Evolutionary conservation across 2,329 filamentous ascomycete species (phyloP), one percentile per base, ranked within the genome.

Genomic region (Cercospora sp.): DNA sequence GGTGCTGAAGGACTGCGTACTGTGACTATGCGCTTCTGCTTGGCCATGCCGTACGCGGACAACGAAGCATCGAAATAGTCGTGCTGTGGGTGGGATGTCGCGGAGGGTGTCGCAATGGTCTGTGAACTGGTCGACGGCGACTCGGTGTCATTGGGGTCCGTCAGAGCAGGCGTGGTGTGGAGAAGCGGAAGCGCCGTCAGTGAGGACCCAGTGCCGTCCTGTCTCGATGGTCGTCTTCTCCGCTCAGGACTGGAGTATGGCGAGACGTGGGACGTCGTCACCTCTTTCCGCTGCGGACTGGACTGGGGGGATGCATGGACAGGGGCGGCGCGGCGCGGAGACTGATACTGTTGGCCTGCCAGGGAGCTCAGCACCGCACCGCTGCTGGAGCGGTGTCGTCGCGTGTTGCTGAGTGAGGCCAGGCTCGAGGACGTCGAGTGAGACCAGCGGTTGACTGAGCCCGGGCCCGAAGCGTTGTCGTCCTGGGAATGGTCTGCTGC

Each of bases 371-470:
- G 74, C 43, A 78, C 77, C 37, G 79, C 77, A 66, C 76, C 75
- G 71, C 74, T 78, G 74, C 74, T 79, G 70, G 79, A 76, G 73
- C 78, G 79, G 67, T 80, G 77, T 62, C 80, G 78, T 66, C 79
- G 77, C n/a, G 66, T 62, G 51, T 72, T 79, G 70, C 61, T 68
- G 65, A 75, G 70, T 37, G 81, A 81, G n/a, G 77, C 75, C 58
- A 79, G 80, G 76, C 83, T 86, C 58, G 84, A 85, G 32, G 81
- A 77, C 26, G 85, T 87, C 18, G 84, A 86, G 71, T 87, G 85
- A 40, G 86, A 87, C 85, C 85, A 87, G 70, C 86, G 84, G 74
- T 87, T 85, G 63, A 87, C 78, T 68, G 83, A 85, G 45, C 82
- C 83, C 72, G 85, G 83, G 66, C 78, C 75, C 61, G 82, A 59